Evolutionary conservation across 257 asterid genomes (phyloP).

Genomic region (Solanum rostratum): DNA sequence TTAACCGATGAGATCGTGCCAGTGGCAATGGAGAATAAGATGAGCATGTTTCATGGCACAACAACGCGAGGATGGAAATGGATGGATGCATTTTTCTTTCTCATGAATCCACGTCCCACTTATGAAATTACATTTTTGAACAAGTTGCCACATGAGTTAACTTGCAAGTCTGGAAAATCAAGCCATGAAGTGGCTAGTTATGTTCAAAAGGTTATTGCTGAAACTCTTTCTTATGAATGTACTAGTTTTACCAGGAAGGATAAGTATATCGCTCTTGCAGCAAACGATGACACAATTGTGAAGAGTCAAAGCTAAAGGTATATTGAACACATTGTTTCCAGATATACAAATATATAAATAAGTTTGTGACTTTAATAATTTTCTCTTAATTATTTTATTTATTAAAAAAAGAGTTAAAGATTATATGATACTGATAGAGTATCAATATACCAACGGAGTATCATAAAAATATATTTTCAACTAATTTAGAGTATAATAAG

Average conservation of each 20-base stretch:
- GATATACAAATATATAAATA: too few species aligned
- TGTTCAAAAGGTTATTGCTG: not conserved
- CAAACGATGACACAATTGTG: not conserved
- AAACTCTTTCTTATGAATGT: not conserved
- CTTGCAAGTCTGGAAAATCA: constrained; percentile 21
- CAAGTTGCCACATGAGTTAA: constrained; percentile 19
- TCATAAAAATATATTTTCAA: too few species aligned
- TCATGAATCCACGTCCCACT: constrained; percentile 30
- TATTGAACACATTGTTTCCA: too few species aligned
- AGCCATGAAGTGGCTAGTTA: constrained; percentile 8
- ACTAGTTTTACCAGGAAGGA: not conserved
- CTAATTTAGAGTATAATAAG: too few species aligned
- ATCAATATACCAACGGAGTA: too few species aligned
- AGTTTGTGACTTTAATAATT: too few species aligned
- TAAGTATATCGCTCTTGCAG: not conserved
- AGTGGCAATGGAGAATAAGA: constrained; percentile 26
- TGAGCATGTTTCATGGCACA: constrained; percentile 45
- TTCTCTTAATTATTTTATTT: too few species aligned
- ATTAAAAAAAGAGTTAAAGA: too few species aligned
- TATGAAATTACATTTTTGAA: constrained; percentile 22
- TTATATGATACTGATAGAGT: too few species aligned
- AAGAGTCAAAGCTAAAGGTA: not conserved
- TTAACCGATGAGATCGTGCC: constrained; percentile 33
- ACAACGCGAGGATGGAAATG: constrained; percentile 47
- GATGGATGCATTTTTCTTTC: constrained; percentile 26